phyloP scores from a whole-genome alignment of 306 rosid genomes.

The Calophaca sinica region DNA sequence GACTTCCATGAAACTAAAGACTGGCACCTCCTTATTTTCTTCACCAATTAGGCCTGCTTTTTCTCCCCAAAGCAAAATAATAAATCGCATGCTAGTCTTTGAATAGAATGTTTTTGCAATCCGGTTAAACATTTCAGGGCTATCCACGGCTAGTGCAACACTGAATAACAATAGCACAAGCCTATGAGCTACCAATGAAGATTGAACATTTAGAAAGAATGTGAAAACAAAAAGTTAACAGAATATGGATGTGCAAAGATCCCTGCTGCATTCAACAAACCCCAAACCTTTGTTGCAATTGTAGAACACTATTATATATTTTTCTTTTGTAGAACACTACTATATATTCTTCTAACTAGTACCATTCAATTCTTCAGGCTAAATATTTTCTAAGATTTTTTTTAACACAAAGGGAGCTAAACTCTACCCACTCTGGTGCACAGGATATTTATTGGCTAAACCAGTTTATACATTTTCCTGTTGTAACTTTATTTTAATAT shows the following conservation, averaged over 20 bases:
- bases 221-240: constrained; percentile 2
- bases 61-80: constrained; percentile 95
- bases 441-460: too few relatives aligned
- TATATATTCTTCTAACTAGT: constrained; percentile 5
- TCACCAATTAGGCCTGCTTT: constrained; percentile 61
- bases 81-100: constrained; percentile 66
- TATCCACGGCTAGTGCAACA: constrained; percentile 88
- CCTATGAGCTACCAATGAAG: constrained; percentile 38
- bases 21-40: constrained; percentile 53
- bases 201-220: constrained; percentile 24
- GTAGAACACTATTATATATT: not conserved
- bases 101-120: constrained; percentile 67
- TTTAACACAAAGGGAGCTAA: too few relatives aligned
- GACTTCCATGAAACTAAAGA: constrained; percentile 69
- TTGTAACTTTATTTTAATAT: not conserved
- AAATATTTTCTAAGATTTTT: too few relatives aligned
- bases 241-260: constrained; percentile 11
- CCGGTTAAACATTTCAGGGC: constrained; percentile 78
- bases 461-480: too few relatives aligned
- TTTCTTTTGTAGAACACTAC: not conserved
- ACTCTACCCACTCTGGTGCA: too few relatives aligned
- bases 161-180: constrained; percentile 54
- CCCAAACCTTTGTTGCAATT: not conserved
- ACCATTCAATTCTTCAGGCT: not conserved
- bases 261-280: constrained; percentile 11